Evolutionary conservation across 2,329 filamentous ascomycete genomes (phyloP).

Genomic region (Xylaria digitata): DNA sequence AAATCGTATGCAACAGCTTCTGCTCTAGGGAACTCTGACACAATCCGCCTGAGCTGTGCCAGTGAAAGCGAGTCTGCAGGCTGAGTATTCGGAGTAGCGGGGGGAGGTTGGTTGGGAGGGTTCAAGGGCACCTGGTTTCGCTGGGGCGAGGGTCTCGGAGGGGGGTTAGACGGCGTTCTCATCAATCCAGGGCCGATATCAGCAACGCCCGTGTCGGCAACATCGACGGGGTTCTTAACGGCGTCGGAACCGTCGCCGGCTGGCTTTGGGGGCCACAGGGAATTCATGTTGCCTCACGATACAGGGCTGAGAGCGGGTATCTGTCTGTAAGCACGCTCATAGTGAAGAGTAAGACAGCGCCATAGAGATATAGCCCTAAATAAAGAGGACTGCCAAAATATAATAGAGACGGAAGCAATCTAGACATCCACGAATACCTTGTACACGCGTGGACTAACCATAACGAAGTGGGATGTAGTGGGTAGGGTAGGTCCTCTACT

Average conservation of each 20-base stretch:
- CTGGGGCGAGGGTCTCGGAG: conserved; percentile 47
- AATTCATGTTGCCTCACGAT: conserved; percentile 57
- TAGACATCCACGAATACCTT: not conserved
- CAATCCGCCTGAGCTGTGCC: conserved; percentile 76
- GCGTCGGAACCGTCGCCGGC: conserved; percentile 51
- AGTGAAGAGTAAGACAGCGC: conserved; percentile 33
- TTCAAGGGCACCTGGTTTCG: conserved; percentile 48
- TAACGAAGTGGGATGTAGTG: conserved; percentile 8
- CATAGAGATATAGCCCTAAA: conserved; percentile 16
- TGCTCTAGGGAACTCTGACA: conserved; percentile 76
- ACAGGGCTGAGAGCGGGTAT: conserved; percentile 37
- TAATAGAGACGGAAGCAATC: not conserved
- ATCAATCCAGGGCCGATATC: conserved; percentile 44
- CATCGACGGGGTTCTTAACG: conserved; percentile 45
- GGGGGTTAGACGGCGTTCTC: conserved; percentile 35
- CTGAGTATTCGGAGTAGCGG: conserved; percentile 46
- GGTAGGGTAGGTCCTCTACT: too few species aligned
- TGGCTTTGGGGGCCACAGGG: conserved; percentile 56
- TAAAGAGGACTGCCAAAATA: not conserved
- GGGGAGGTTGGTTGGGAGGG: conserved; percentile 47
- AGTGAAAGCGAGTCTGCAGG: conserved; percentile 78
- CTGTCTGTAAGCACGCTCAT: conserved; percentile 42
- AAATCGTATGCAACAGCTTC: conserved; percentile 87
- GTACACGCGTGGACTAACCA: not conserved
- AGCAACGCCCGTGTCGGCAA: conserved; percentile 50